Conservation (phyloP, 2,329 filamentous ascomycete species). For the Leptosphaerulina australis region DNA sequence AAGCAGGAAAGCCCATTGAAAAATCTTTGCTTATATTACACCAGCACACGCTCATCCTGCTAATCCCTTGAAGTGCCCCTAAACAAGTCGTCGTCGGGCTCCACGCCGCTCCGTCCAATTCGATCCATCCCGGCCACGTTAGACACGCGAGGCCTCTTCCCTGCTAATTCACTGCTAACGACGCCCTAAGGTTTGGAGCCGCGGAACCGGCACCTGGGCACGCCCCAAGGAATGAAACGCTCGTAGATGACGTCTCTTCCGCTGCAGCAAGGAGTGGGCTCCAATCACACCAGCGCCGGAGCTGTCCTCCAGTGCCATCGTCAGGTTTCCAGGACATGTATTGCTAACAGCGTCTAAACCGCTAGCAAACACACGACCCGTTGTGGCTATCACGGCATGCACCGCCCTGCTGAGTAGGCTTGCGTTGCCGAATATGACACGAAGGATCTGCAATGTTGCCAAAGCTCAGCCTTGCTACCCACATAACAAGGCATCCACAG, state of each 20-base stretch:
- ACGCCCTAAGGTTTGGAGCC: slow-evolving; percentile 21
- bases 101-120: slow-evolving; percentile 24
- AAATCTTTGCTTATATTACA: slow-evolving; percentile 20
- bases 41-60: slow-evolving; percentile 17
- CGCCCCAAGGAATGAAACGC: slow-evolving; percentile 22
- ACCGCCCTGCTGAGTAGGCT: slow-evolving; percentile 20
- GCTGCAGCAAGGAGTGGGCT: slow-evolving; percentile 16
- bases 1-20: slow-evolving; percentile 19
- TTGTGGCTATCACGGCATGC: slow-evolving; percentile 18
- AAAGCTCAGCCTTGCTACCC: slow-evolving; percentile 14
- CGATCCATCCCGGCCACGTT: slow-evolving; percentile 13
- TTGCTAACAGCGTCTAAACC: slow-evolving; percentile 8
- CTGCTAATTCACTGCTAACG: slow-evolving; percentile 21
- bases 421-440: slow-evolving; percentile 1
- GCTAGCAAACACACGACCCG: slow-evolving; percentile 9
- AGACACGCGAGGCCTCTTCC: slow-evolving; percentile 17
- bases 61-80: slow-evolving; percentile 18
- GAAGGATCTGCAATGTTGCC: slow-evolving; percentile 12
- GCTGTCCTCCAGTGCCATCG: slow-evolving; percentile 20
- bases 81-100: slow-evolving; percentile 19
- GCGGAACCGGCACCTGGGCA: slow-evolving; percentile 18
- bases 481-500: slow-evolving; percentile 6
- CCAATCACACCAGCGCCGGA: slow-evolving; percentile 21
- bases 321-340: slow-evolving; percentile 20
- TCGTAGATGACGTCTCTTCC: slow-evolving; percentile 28